Conservation (phyloP, 148 eudicot species). For the Chenopodium berlandieri region DNA sequence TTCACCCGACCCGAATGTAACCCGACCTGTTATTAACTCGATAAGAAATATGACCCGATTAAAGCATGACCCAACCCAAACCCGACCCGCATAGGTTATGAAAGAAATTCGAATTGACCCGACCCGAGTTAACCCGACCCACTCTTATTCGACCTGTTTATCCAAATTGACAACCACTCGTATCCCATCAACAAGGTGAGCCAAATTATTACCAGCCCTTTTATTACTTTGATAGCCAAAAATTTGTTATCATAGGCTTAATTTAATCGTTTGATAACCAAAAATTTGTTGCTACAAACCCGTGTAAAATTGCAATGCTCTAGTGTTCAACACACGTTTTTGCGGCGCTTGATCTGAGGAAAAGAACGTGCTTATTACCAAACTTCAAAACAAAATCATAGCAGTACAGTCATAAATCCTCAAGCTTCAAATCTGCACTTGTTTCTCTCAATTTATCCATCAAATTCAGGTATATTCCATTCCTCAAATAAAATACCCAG, state of each 20-base stretch:
- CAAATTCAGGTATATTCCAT: background rate
- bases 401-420: background rate
- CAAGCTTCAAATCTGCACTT: background rate
- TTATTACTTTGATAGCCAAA: too few relatives aligned
- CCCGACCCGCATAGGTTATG: too few relatives aligned
- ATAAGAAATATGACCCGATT: too few relatives aligned
- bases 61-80: too few relatives aligned
- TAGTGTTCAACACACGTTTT: background rate
- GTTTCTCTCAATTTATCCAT: background rate
- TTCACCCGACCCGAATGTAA: too few relatives aligned
- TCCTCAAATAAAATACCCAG: background rate
- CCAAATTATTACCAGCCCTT: too few relatives aligned
- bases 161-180: too few relatives aligned
- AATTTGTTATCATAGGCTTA: background rate
- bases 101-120: too few relatives aligned
- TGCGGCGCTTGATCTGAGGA: slow-evolving; percentile 4
- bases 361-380: background rate
- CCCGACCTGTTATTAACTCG: too few relatives aligned
- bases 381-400: background rate
- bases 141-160: too few relatives aligned
- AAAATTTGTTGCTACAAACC: background rate
- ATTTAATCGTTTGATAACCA: background rate
- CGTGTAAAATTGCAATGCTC: background rate
- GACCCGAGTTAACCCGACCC: too few relatives aligned
- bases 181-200: too few relatives aligned